These are phyloP conservation scores for Allomyces macrogynus DNA, from an alignment of 192 early-diverging fungal genomes.

Conservation along the genomic window DNA sequence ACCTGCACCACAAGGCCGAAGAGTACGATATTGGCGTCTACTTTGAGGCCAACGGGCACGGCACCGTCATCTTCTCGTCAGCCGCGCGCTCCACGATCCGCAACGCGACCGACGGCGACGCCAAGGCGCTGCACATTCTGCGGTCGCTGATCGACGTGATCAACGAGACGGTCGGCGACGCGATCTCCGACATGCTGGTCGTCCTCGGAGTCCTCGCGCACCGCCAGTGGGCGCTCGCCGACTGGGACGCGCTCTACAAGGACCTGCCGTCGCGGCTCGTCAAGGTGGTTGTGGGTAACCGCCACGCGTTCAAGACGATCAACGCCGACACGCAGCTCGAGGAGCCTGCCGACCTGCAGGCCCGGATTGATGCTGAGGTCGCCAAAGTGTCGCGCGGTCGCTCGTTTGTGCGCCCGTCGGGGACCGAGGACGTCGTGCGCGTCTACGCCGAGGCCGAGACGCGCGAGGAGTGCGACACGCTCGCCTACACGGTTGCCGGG, in stretches of 20 bases:
- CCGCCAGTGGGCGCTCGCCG: conserved; percentile 53
- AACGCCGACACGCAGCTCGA: conserved; percentile 87
- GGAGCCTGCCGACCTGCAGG: conserved; percentile 69
- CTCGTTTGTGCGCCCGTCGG: conserved; percentile 92
- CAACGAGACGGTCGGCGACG: conserved; percentile 98
- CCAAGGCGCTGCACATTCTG: conserved; percentile 56
- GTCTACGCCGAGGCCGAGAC: conserved; percentile 98
- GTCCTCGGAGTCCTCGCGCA: conserved; percentile 80
- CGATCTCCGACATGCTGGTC: conserved; percentile 86
- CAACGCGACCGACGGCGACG: conserved; percentile 36
- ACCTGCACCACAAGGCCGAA: conserved; percentile 95
- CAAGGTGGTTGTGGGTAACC: conserved; percentile 81
- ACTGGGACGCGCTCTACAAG: conserved; percentile 87
- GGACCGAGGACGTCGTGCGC: conserved; percentile 96
- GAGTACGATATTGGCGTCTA: conserved; percentile 96
- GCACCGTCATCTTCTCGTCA: conserved; percentile 84
- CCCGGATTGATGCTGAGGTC: conserved; percentile 58
- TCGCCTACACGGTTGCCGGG: conserved; percentile 70
- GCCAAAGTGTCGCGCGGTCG: conserved; percentile 67
- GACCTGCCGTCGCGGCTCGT: conserved; percentile 86
- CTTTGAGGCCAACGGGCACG: conserved; percentile 99
- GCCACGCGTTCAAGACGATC: conserved; percentile 78
- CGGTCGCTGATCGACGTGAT: conserved; percentile 74
- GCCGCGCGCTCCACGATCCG: conserved; percentile 7
- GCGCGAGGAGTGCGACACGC: conserved; percentile 63